Evolutionary conservation across 1,139 yeast species (phyloP).

Genomic region (Geotrichum armillariae): DNA sequence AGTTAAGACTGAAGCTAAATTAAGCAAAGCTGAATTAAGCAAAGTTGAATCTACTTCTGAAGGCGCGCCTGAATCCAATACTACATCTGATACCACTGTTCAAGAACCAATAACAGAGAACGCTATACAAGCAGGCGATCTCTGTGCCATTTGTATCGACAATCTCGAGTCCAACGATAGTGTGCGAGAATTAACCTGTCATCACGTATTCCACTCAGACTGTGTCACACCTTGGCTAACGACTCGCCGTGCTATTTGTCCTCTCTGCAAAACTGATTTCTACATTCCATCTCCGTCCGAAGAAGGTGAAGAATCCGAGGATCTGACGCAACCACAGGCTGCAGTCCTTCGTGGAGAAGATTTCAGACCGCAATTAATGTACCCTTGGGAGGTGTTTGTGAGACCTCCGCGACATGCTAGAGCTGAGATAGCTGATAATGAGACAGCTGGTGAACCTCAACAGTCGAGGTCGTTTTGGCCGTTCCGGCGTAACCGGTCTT

Average conservation of each 20-base stretch:
- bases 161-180: slow-evolving; percentile 59
- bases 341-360: neutral
- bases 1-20: neutral
- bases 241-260: slow-evolving; percentile 75
- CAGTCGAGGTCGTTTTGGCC: neutral
- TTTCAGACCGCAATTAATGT: neutral
- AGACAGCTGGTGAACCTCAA: too few species aligned
- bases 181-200: slow-evolving; percentile 74
- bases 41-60: too few species aligned
- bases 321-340: neutral
- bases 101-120: too few species aligned
- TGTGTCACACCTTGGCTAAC: slow-evolving; percentile 85
- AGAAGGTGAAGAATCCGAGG: neutral
- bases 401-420: slow-evolving; percentile 8
- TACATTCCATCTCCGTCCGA: slow-evolving; percentile 22
- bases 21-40: too few species aligned
- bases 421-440: neutral
- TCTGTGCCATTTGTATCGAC: slow-evolving; percentile 78
- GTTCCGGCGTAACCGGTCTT: neutral
- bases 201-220: slow-evolving; percentile 77
- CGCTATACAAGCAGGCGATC: slow-evolving; percentile 31
- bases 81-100: too few species aligned
- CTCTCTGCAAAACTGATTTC: slow-evolving; percentile 63
- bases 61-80: too few species aligned
- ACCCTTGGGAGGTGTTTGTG: slow-evolving; percentile 23